Evolutionary conservation across 2,329 filamentous ascomycete species (phyloP), one percentile per base, ranked within the genome.

Genomic region (Sclerotinia trifoliorum): DNA sequence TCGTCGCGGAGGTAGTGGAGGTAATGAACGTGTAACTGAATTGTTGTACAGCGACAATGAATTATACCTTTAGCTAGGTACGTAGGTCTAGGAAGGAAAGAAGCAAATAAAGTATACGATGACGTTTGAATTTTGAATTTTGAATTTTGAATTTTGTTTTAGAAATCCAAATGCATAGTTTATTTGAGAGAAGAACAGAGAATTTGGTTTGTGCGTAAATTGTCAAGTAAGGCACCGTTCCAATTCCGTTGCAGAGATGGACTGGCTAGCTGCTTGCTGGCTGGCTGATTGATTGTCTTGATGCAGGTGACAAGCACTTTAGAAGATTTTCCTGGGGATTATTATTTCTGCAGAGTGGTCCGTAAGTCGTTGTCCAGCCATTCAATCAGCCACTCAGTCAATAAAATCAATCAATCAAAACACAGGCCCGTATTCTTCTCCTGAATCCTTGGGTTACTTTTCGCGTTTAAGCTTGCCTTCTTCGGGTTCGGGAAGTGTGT

Each of bases 41-140:
- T 63, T 67, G 65, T 67, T 67, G 65, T 67, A 63, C 65, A 67
- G 65, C 48, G 57, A 55, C 65, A 67, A 63, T 67, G 65, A 61
- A 58, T 42, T 21, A 29, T 35, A 49, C 58, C 58, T 35, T n/a
- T 24, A 39, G 55, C 19, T 15, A 15, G 52, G 32, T 29, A 46
- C 6, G 26, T 10, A 39, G 29, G 29, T 19, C 11, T 13, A 48
- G 8, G 44, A 48, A 32, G 57, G 32, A 46, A 48, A 54, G n/a
- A 8, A 8, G 21, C 57, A 61, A 35, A 48, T 48, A 21, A 35
- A 62, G 1, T 11, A 29, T 51, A 19, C 11, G 26, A 49, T 62
- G 58, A 49, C 21, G 29, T 24, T 62, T 49, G 21, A 24, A 35
- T 24, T 19, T 48, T 35, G 24, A n/a, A n/a, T n/a, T n/a, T n/a